These are phyloP conservation scores for Avena atlantica DNA, from an alignment of 176 grass and related monocot genomes.

Conservation along the genomic window DNA sequence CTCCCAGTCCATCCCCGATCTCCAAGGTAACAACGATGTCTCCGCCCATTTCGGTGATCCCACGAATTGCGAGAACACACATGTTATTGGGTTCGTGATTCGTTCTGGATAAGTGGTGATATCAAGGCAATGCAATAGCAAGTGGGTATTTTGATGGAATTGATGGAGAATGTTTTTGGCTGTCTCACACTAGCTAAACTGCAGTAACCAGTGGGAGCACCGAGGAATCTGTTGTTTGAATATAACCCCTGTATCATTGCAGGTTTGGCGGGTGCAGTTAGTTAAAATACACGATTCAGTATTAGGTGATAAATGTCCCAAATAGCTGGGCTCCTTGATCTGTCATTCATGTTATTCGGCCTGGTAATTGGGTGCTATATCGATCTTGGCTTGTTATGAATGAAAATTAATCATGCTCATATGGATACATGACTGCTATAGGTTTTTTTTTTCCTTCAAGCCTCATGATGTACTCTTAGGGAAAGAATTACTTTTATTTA, in stretches of 20 bases:
- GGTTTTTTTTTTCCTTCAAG: too few relatives aligned
- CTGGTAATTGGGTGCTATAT: neutral
- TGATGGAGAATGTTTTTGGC: neutral
- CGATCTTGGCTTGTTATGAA: neutral
- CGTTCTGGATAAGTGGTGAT: neutral
- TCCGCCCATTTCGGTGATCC: slow-evolving; percentile 29
- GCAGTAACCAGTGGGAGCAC: neutral
- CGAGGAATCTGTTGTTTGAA: neutral
- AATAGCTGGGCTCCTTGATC: neutral
- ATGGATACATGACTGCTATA: neutral
- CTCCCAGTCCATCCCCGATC: slow-evolving; percentile 89
- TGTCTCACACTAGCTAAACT: neutral
- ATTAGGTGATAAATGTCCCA: slow-evolving; percentile 15
- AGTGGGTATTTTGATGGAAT: slow-evolving; percentile 2
- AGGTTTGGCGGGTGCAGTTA: neutral
- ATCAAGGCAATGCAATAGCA: neutral
- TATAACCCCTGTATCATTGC: neutral
- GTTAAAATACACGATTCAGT: neutral
- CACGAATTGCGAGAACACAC: neutral
- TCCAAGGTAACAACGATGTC: slow-evolving; percentile 66
- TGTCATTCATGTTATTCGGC: neutral
- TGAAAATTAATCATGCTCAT: neutral
- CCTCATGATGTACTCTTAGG: neutral
- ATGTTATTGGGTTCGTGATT: neutral
- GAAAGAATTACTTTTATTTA: slow-evolving; percentile 10